Percentiles rank a stretch among this genome's conserved stretches.
Conservation (phyloP, 192 early-diverging fungal genomes). For the Chytriomyces sp. region DNA sequence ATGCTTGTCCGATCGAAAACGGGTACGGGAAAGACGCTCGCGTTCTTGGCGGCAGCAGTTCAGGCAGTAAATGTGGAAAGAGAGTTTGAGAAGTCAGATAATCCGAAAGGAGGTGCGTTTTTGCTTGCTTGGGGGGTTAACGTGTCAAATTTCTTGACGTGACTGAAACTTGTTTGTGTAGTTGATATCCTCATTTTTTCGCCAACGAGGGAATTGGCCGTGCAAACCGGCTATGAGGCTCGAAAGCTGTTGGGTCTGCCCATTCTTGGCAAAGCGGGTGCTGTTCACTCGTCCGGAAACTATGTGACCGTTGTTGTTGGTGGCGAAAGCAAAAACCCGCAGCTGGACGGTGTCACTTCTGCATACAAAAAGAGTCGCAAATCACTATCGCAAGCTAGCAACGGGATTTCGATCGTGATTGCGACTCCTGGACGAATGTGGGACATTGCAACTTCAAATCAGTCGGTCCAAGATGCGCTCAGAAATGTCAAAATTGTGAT, state of each 20-base stretch:
- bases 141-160: not conserved
- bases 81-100: constrained; percentile 25
- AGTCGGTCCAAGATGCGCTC: not conserved
- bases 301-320: constrained; percentile 83
- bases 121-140: not conserved
- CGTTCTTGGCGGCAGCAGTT: constrained; percentile 90
- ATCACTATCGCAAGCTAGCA: constrained; percentile 56
- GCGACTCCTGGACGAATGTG: constrained; percentile 92
- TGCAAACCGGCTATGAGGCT: constrained; percentile 84
- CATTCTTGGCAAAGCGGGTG: constrained; percentile 1
- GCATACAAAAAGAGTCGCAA: constrained; percentile 49
- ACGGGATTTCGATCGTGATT: constrained; percentile 73
- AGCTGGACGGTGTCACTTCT: constrained; percentile 64
- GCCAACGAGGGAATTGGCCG: constrained; percentile 94
- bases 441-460: constrained; percentile 76
- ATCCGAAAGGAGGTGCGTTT: constrained; percentile 13
- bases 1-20: constrained; percentile 96
- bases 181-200: constrained; percentile 72
- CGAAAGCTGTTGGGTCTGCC: constrained; percentile 62
- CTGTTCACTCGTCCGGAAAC: constrained; percentile 47
- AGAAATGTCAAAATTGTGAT: constrained; percentile 49
- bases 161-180: not conserved
- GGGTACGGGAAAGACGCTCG: constrained; percentile 95
- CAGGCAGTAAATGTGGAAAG: constrained; percentile 67
- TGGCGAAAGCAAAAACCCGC: constrained; percentile 80